A percentile compares a stretch with the other conserved stretches of the same genome.
phyloP scores from a whole-genome alignment of 73 alveolate species.

The Paramecium caudatum region DNA sequence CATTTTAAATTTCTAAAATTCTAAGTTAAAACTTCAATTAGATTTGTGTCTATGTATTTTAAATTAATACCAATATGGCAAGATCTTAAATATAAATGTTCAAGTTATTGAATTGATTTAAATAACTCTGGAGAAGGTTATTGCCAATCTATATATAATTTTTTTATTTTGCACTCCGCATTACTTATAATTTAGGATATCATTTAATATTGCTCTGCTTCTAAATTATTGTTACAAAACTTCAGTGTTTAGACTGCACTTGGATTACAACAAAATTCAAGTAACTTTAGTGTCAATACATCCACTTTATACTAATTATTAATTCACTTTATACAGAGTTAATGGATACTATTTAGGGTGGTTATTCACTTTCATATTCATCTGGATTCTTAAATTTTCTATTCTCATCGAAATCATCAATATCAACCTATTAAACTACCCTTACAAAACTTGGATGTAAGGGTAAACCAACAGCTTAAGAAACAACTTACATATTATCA shows the following conservation, averaged over 20 bases:
- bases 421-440: not conserved
- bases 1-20: constrained; percentile 9
- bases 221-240: constrained; percentile 41
- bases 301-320: constrained; percentile 14
- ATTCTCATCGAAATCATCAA: constrained; percentile 61
- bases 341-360: not conserved
- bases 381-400: constrained; percentile 37
- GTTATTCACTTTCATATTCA: constrained; percentile 33
- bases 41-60: too few species aligned
- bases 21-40: not conserved
- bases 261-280: not conserved
- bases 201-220: not conserved
- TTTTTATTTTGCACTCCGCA: constrained; percentile 33
- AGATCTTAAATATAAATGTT: constrained; percentile 24
- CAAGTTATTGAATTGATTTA: not conserved
- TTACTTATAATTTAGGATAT: not conserved
- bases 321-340: not conserved
- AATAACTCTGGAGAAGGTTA: not conserved
- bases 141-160: constrained; percentile 63
- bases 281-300: not conserved
- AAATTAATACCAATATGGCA: not conserved
- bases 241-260: not conserved
- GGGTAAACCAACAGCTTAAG: not conserved
- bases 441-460: constrained; percentile 53
- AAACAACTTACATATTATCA: constrained; percentile 29